A percentile compares a stretch with the other conserved stretches of the same genome.
phyloP scores from a whole-genome alignment of 306 rosid genomes.

The Chamaecrista fasciculata region DNA sequence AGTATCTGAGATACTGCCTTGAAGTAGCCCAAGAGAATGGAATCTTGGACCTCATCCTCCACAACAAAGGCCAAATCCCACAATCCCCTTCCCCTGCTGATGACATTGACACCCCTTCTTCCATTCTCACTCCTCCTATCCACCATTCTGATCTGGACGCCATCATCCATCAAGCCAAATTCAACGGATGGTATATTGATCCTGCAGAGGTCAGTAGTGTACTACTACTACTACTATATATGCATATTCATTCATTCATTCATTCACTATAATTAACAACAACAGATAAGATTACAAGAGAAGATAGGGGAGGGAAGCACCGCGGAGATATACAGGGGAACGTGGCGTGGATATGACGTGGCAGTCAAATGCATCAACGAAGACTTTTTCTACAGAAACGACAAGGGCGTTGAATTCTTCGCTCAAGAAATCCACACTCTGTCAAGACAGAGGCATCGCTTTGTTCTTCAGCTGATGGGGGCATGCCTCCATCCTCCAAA shows the following conservation, averaged over 20 bases:
- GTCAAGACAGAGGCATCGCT: constrained; percentile 59
- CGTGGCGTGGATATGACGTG: constrained; percentile 73
- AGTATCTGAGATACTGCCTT: constrained; percentile 64
- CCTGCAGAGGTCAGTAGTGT: constrained; percentile 55
- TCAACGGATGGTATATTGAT: constrained; percentile 65
- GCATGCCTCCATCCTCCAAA: constrained; percentile 76
- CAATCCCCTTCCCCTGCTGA: constrained; percentile 24
- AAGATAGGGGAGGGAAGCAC: constrained; percentile 75
- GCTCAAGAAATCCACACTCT: constrained; percentile 71
- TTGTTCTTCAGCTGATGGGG: constrained; percentile 70
- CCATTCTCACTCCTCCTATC: constrained; percentile 12
- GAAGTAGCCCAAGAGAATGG: constrained; percentile 80
- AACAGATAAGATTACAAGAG: constrained; percentile 57
- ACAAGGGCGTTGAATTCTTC: constrained; percentile 49
- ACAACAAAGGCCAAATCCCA: constrained; percentile 26
- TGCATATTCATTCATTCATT: too few species aligned
- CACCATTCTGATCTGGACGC: constrained; percentile 41
- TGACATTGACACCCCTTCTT: constrained; percentile 4
- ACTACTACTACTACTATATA: too few species aligned
- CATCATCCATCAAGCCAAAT: constrained; percentile 53
- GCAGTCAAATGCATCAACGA: constrained; percentile 67
- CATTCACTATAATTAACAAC: too few species aligned
- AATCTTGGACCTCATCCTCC: constrained; percentile 41
- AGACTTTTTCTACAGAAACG: constrained; percentile 55
- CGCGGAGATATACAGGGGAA: constrained; percentile 57